Evolutionary conservation across 345 rosid species (phyloP).

Genomic region (Pseudoturritis turrita): DNA sequence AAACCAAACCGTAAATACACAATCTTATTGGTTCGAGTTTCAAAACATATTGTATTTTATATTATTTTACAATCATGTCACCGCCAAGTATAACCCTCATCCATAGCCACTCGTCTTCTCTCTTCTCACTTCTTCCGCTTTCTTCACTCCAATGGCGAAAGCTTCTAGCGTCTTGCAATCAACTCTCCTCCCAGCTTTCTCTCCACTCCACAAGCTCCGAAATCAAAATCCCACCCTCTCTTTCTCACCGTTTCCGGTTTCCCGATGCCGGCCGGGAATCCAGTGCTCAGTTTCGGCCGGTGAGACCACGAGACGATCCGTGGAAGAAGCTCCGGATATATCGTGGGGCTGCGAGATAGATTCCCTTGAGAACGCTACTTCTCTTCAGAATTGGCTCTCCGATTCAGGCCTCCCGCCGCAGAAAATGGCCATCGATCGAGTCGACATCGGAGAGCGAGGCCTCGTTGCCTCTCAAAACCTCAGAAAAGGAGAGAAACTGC

Average conservation of each 20-base stretch:
- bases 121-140: background rate
- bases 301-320: conserved; percentile 32
- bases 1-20: conserved; percentile 8
- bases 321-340: conserved; percentile 32
- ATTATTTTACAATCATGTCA: background rate
- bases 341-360: conserved; percentile 72
- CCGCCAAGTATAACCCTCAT: conserved; percentile 5
- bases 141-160: conserved; percentile 52
- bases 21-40: background rate
- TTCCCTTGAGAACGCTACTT: conserved; percentile 62
- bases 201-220: conserved; percentile 34
- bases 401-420: conserved; percentile 79
- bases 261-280: conserved; percentile 29
- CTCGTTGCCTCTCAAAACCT: conserved; percentile 79
- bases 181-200: conserved; percentile 42
- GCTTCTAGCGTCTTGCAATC: conserved; percentile 50
- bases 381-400: conserved; percentile 75
- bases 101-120: conserved; percentile 24
- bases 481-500: conserved; percentile 83
- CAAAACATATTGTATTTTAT: background rate
- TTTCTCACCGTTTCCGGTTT: conserved; percentile 5
- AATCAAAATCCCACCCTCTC: background rate
- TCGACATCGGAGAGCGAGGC: conserved; percentile 88
- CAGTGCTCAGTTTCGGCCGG: conserved; percentile 53
- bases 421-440: conserved; percentile 77